Evolutionary conservation across 805 yeast genomes (phyloP).

Genomic region (Barnettozyma siamensis): DNA sequence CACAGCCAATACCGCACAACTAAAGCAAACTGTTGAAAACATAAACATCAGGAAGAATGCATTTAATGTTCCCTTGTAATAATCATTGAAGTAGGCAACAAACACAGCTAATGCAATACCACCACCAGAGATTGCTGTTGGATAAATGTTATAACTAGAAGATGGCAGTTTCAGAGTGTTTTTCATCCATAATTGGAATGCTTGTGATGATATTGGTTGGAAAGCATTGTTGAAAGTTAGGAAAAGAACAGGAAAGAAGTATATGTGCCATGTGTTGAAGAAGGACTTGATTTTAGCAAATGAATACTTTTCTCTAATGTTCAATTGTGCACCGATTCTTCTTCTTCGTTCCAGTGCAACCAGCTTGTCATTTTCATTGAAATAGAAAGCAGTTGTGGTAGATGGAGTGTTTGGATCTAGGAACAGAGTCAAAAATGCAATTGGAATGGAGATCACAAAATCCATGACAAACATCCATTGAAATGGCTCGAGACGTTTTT

Average conservation of each 20-base stretch:
- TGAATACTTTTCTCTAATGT: constrained; percentile 36
- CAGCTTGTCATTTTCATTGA: constrained; percentile 34
- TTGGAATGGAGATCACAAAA: constrained; percentile 35
- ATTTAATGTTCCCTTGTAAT: constrained; percentile 30
- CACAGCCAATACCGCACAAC: constrained; percentile 37
- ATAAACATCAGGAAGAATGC: constrained; percentile 32
- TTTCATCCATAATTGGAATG: constrained; percentile 43
- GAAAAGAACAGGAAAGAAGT: constrained; percentile 33
- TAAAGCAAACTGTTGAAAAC: constrained; percentile 36
- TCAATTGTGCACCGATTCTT: constrained; percentile 37
- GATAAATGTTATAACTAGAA: constrained; percentile 35
- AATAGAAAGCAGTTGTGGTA: constrained; percentile 37
- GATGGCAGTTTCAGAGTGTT: constrained; percentile 29
- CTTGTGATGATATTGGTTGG: constrained; percentile 34
- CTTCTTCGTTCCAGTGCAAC: constrained; percentile 44
- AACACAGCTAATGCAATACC: constrained; percentile 35
- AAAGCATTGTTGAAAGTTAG: constrained; percentile 17
- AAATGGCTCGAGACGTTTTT: constrained; percentile 25
- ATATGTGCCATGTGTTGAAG: constrained; percentile 46
- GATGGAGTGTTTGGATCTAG: constrained; percentile 25
- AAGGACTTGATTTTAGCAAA: constrained; percentile 29
- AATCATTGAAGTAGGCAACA: constrained; percentile 34
- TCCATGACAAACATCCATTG: constrained; percentile 42
- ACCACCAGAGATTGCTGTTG: constrained; percentile 34
- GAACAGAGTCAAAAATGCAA: constrained; percentile 37